Evolutionary conservation across 176 grass and related monocot species (phyloP).

Genomic region (Dactylis glomerata): DNA sequence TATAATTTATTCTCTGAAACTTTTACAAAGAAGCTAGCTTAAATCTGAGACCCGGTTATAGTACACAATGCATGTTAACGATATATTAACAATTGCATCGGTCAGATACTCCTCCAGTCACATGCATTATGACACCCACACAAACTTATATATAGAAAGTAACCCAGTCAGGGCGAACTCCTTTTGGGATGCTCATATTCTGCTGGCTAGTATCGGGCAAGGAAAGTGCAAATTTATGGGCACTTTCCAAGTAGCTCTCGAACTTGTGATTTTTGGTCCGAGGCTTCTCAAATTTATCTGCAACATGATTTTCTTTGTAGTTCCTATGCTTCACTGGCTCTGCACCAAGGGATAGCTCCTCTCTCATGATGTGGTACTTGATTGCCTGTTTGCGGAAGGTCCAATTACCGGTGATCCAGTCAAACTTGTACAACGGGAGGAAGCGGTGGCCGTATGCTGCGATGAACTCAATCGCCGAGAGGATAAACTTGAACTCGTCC

Average conservation of each 20-base stretch:
- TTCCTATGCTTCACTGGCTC: neutral
- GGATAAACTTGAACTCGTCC: slow-evolving; percentile 67
- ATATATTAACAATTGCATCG: neutral
- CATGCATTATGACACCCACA: neutral
- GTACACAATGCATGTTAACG: neutral
- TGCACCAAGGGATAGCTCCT: slow-evolving; percentile 15
- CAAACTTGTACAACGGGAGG: slow-evolving; percentile 53
- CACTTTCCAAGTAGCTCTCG: slow-evolving; percentile 47
- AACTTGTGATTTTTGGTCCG: neutral
- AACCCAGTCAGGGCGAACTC: slow-evolving; percentile 37
- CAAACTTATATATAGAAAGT: slow-evolving; percentile 46
- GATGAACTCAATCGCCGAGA: slow-evolving; percentile 51
- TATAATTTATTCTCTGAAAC: neutral
- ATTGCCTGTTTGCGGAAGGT: slow-evolving; percentile 38
- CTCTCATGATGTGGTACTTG: slow-evolving; percentile 44
- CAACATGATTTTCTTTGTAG: neutral
- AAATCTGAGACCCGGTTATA: neutral
- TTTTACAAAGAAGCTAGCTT: neutral
- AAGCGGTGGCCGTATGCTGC: slow-evolving; percentile 55
- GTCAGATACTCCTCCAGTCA: neutral
- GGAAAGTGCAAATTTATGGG: slow-evolving; percentile 39
- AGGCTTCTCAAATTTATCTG: neutral
- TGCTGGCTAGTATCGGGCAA: slow-evolving; percentile 25
- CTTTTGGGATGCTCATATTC: slow-evolving; percentile 32
- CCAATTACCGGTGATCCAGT: slow-evolving; percentile 77